Evolutionary conservation across 495 filamentous ascomycete genomes (phyloP).

Genomic region (Hyaloscypha hepaticicola): DNA sequence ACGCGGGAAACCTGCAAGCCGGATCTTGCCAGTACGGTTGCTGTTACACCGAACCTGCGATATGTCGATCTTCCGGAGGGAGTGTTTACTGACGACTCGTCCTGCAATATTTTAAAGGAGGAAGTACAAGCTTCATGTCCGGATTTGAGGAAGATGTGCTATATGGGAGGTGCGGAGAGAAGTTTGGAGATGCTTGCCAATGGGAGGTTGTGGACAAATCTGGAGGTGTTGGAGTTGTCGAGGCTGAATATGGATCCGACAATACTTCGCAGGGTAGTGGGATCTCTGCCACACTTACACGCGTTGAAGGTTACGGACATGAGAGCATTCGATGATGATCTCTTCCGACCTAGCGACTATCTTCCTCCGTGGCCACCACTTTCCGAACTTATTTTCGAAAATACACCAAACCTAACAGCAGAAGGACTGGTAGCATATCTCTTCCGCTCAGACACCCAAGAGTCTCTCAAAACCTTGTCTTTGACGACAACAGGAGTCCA

Average conservation of each 20-base stretch:
- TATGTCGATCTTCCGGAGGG: conserved; percentile 93
- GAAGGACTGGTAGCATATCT: conserved; percentile 67
- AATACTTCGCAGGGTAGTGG: conserved; percentile 68
- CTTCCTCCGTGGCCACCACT: conserved; percentile 70
- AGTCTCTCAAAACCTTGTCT: conserved; percentile 57
- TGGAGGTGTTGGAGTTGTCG: conserved; percentile 78
- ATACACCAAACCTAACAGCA: conserved; percentile 66
- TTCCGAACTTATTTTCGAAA: conserved; percentile 64
- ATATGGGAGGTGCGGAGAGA: conserved; percentile 72
- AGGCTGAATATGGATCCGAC: conserved; percentile 69
- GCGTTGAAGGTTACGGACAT: conserved; percentile 71
- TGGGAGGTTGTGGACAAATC: conserved; percentile 67
- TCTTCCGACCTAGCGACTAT: conserved; percentile 60
- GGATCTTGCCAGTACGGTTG: conserved; percentile 80
- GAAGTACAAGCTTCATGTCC: conserved; percentile 82
- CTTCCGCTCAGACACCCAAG: conserved; percentile 39
- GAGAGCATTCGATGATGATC: conserved; percentile 67
- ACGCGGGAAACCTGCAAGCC: conserved; percentile 83
- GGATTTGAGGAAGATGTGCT: conserved; percentile 85
- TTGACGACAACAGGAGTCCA: conserved; percentile 66
- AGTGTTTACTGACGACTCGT: conserved; percentile 74
- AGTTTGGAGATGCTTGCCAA: conserved; percentile 67
- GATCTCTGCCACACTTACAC: conserved; percentile 60
- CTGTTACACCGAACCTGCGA: conserved; percentile 77
- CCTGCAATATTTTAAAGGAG: conserved; percentile 70